Base-by-base conservation (phyloP, 129 eudicot genomes). In the Artemisia argyi region DNA sequence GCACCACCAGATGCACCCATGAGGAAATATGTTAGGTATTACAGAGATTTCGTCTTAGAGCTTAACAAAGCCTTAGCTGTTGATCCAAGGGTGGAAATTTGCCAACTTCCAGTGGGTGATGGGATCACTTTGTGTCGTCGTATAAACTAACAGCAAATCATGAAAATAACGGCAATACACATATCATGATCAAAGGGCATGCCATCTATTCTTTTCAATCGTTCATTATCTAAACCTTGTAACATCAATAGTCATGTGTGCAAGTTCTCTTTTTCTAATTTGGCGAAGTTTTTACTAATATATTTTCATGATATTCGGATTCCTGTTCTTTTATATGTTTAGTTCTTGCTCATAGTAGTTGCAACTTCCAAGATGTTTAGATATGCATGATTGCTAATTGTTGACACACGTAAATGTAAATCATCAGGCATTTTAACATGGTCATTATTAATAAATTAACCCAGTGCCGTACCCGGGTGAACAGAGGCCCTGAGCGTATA, bases 11-110 rank as follows among this genome's bases (percentile, higher is more conserved):
- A 76, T 7, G 80, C 80, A 10, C 80, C 80, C 19, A 26, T 76
- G 1, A 32, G 75, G 16, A 76, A 68, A 69, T 76, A 68, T 35
- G 80, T 68, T 7, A 68, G 75, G 30, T 76, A 76, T 59, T 76
- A 76, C 53, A 75, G 79, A 67, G 80, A 76, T 22, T 76, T 76
- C 26, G 80, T 76, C 56, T 15, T 76, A 20, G 80, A 68, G 69
- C 80, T 76, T 39, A 76, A 76, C 70, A 76, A 68, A 69, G 75
- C 80, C 6, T 73, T 73, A 30, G 77, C 70, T 6, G 42, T 50
- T 50, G 77, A 73, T 18, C 13, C 77, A 32, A 61, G 77, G 19
- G 70, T 73, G 11, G 70, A 73, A 51, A 73, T 73, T 10, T 73
- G 77, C 12, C 77, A 73, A 35, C 69, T 73, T 16, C 77, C 77